These are phyloP conservation scores for Phytophthora kernoviae DNA, from an alignment of 352 stramenopile species.

Conservation along the genomic window DNA sequence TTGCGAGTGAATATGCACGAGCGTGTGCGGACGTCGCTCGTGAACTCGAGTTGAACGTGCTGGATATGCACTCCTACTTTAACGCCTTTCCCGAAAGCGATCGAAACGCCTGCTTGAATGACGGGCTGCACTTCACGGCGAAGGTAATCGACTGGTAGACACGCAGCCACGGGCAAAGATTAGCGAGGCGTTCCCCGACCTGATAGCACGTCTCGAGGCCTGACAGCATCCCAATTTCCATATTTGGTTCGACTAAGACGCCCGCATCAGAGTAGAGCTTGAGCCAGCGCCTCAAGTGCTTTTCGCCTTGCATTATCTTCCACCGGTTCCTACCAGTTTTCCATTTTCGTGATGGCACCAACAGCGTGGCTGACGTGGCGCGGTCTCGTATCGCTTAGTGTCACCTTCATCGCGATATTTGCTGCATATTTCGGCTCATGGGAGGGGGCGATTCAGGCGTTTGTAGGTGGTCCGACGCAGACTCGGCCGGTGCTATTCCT, in stretches of 20 bases:
- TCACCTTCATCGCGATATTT: constrained; percentile 11
- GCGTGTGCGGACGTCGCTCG: constrained; percentile 45
- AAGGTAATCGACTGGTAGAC: constrained; percentile 53
- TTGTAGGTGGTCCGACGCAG: not conserved
- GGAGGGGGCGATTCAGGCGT: constrained; percentile 8
- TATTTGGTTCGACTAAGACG: constrained; percentile 26
- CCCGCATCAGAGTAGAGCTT: no score
- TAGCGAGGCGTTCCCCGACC: constrained; percentile 19
- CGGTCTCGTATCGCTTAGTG: constrained; percentile 11
- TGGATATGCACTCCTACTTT: no score
- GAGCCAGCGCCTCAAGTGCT: no score
- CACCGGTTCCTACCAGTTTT: constrained; percentile 24
- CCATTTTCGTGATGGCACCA: constrained; percentile 10
- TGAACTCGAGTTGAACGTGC: constrained; percentile 27
- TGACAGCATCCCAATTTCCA: constrained; percentile 48
- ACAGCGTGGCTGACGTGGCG: constrained; percentile 9
- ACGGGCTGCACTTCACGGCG: no score
- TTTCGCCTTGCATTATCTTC: not conserved
- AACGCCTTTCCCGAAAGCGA: constrained; percentile 35
- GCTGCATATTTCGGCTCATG: constrained; percentile 19
- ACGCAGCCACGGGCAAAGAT: no score
- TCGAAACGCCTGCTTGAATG: constrained; percentile 42
- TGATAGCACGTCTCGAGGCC: constrained; percentile 31
- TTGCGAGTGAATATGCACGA: constrained; percentile 45
- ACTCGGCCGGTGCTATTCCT: constrained; percentile 46